Percentiles rank a stretch among this genome's conserved stretches.
These are phyloP conservation scores for Lizonia empirigonia DNA, from an alignment of 2,329 filamentous ascomycete genomes.

Conservation along the genomic window DNA sequence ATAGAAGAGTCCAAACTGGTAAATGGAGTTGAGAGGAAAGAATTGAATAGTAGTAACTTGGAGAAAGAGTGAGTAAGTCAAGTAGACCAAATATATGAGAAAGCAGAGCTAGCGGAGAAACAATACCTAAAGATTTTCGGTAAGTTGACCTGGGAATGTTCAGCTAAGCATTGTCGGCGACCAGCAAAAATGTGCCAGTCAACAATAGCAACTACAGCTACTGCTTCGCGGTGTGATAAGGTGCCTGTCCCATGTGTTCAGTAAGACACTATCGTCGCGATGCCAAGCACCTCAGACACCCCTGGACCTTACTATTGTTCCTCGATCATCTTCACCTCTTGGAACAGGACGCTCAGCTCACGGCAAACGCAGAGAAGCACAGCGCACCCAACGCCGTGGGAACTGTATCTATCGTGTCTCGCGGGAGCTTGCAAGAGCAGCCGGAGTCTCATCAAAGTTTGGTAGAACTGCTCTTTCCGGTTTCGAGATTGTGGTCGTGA, in stretches of 20 bases:
- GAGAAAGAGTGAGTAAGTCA: neutral
- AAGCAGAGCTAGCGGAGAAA: neutral
- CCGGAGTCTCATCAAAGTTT: neutral
- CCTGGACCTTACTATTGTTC: slow-evolving; percentile 33
- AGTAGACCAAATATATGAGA: neutral
- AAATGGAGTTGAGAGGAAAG: neutral
- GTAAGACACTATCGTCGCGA: slow-evolving; percentile 7
- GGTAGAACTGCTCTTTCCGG: slow-evolving; percentile 19
- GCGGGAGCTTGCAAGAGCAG: slow-evolving; percentile 5
- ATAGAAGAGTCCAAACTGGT: neutral
- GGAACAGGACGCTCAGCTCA: slow-evolving; percentile 5
- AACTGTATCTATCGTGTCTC: slow-evolving; percentile 21
- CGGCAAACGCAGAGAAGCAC: slow-evolving; percentile 1
- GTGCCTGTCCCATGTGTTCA: neutral
- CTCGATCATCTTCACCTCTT: slow-evolving; percentile 13
- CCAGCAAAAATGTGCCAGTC: neutral
- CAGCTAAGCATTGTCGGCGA: slow-evolving; percentile 12
- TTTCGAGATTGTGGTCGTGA: slow-evolving; percentile 11
- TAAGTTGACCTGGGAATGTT: neutral
- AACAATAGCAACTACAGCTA: slow-evolving; percentile 6
- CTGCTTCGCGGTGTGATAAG: neutral
- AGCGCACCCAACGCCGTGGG: slow-evolving; percentile 3
- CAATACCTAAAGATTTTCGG: neutral
- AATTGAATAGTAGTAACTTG: neutral
- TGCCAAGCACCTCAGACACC: slow-evolving; percentile 20